Base-by-base conservation (phyloP, 257 asterid species). In the Nicotiana paniculata region DNA sequence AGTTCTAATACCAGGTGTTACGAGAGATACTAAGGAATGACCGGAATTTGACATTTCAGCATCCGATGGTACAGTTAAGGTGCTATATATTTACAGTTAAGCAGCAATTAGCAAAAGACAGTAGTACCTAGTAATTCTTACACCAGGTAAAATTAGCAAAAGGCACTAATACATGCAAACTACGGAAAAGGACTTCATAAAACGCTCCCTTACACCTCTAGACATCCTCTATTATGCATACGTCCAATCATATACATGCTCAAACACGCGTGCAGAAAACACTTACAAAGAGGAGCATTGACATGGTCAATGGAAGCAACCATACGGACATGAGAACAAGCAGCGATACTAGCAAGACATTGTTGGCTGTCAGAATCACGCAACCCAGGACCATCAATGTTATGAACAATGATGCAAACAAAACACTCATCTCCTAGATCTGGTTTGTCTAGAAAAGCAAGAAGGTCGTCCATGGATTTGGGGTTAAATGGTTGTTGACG, bases 271-370 rank as follows among this genome's bases (percentile, higher is more conserved):
- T 51, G 83, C 37, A 79, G 84, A 62, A 69, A 76, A 33, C 87
- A 86, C 99, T 94, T 89, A 94, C 99, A 83, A 53, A 94, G 92
- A 86, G 92, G 94, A 74, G 98, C 90, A 86, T 96, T 96, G 67
- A 96, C 96, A 79, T 96, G 94, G 86, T 94, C 98, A 79, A 92
- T 88, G 18, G 99, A 96, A 68, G 99, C 97, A 86, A 94, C 90
- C 82, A 94, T 75, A 64, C 91, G 95, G 77, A 94, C 84, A 86
- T 93, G 96, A 81, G 99, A 88, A 85, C 97, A 96, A 82, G 95
- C 95, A 63, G 97, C 97, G 5, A 93, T 86, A 85, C 97, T 90
- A 39, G 97, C 96, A 33, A 96, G 93, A 87, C 84, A 87, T 67
- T 92, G 97, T 87, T 94, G 99, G 46, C 91, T 89, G 77, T 96